phyloP scores from a whole-genome alignment of 352 stramenopile species.

The Globisporangium acanthophoron region DNA sequence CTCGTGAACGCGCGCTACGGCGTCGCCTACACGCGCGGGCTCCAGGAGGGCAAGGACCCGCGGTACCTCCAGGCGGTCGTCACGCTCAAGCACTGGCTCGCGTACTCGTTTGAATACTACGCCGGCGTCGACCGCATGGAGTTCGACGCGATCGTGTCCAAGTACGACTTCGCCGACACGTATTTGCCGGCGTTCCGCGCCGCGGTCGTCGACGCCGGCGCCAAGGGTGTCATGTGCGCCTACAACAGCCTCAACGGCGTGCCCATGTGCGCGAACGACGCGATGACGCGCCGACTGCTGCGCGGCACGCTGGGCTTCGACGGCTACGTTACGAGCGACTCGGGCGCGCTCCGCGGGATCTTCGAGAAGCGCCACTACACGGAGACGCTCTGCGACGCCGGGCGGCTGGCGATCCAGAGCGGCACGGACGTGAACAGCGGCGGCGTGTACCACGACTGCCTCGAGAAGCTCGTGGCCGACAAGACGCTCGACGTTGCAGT shows the following conservation, averaged over 20 bases:
- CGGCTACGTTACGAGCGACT: constrained; percentile 96
- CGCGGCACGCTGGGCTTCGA: constrained; percentile 82
- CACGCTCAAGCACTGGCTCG: constrained; percentile 93
- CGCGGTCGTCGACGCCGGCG: constrained; percentile 74
- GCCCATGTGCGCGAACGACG: constrained; percentile 88
- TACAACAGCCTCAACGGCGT: constrained; percentile 96
- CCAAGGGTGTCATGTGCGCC: constrained; percentile 92
- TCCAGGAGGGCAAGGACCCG: constrained; percentile 78
- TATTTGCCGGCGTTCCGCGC: constrained; percentile 86
- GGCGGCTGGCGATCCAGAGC: constrained; percentile 50
- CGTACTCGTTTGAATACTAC: constrained; percentile 88
- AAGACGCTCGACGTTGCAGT: constrained; percentile 40
- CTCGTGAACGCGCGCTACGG: constrained; percentile 90
- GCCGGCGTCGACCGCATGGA: constrained; percentile 65
- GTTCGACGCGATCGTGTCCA: constrained; percentile 88
- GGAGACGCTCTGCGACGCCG: constrained; percentile 60
- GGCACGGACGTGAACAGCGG: constrained; percentile 89
- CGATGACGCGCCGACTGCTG: constrained; percentile 60
- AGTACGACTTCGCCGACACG: constrained; percentile 91
- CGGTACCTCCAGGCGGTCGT: constrained; percentile 80
- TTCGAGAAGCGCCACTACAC: constrained; percentile 75
- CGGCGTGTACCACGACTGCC: constrained; percentile 72
- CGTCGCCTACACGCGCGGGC: constrained; percentile 80
- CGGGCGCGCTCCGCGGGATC: constrained; percentile 86
- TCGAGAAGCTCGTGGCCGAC: constrained; percentile 46